Conservation (phyloP, 2,329 filamentous ascomycete species). For the Botryotinia globosa region DNA sequence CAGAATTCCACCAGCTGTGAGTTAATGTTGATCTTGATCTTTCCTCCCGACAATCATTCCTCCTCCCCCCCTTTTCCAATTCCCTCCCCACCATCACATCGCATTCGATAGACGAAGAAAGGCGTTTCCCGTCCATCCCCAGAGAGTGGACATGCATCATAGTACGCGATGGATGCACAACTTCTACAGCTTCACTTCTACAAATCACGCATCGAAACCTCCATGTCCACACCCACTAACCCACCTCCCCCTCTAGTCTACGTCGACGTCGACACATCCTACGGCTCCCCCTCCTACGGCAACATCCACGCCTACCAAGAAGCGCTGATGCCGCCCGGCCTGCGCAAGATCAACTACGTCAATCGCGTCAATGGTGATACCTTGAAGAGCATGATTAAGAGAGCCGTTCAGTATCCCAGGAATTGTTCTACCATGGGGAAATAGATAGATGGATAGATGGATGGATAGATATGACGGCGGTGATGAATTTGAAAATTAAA, state of each 20-base stretch:
- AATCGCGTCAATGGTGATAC: conserved; percentile 40
- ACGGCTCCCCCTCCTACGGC: conserved; percentile 43
- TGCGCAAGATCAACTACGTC: conserved; percentile 44
- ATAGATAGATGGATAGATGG: background rate
- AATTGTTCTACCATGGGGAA: conserved; percentile 13
- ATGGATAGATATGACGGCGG: background rate
- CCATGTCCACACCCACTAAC: background rate
- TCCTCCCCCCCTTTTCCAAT: no score
- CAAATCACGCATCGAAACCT: no score
- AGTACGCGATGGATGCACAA: no score
- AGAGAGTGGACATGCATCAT: no score
- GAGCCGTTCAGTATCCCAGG: conserved; percentile 35
- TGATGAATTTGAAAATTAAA: background rate
- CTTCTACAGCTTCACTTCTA: no score
- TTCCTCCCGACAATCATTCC: no score
- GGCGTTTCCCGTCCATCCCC: no score
- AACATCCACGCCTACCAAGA: conserved; percentile 46
- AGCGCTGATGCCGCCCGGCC: conserved; percentile 40
- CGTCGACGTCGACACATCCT: conserved; percentile 44
- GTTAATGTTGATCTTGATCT: conserved; percentile 22
- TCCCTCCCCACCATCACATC: no score
- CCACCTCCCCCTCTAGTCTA: conserved; percentile 36
- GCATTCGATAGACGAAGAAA: no score
- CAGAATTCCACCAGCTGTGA: conserved; percentile 41
- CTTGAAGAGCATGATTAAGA: conserved; percentile 42